These are phyloP conservation scores for Ulota crispa DNA, from an alignment of 225 moss, liverwort and hornwort genomes.

Conservation along the genomic window DNA sequence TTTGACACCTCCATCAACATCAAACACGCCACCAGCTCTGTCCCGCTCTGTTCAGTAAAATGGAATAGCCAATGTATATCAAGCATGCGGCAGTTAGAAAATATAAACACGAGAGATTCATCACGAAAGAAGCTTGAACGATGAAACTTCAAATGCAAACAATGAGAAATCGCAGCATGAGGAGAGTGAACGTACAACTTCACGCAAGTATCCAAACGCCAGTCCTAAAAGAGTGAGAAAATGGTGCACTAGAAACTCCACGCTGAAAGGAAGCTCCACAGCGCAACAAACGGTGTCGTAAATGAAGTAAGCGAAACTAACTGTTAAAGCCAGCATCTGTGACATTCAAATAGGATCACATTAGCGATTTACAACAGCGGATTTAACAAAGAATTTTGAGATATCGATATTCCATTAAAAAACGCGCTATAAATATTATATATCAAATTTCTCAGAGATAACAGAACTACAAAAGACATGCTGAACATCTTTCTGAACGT, in stretches of 20 bases:
- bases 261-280: conserved; percentile 73
- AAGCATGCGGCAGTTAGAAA: neutral
- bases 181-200: conserved; percentile 43
- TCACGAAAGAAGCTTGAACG: neutral
- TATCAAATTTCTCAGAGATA: neutral
- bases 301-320: conserved; percentile 87
- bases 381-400: neutral
- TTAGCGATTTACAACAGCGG: neutral
- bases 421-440: neutral
- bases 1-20: conserved; percentile 98
- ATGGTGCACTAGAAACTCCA: conserved; percentile 74
- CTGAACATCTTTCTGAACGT: neutral
- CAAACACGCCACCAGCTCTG: conserved; percentile 93
- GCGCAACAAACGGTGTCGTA: conserved; percentile 93
- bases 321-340: conserved; percentile 83
- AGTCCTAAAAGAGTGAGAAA: conserved; percentile 70
- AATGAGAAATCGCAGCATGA: neutral
- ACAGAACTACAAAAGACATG: neutral
- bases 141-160: neutral
- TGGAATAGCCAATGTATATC: neutral
- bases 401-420: neutral
- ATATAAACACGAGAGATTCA: neutral
- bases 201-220: conserved; percentile 61
- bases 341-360: conserved; percentile 14
- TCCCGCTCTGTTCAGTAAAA: conserved; percentile 59